phyloP scores from a whole-genome alignment of 2,329 filamentous ascomycete genomes.

The Neurospora crassa region DNA sequence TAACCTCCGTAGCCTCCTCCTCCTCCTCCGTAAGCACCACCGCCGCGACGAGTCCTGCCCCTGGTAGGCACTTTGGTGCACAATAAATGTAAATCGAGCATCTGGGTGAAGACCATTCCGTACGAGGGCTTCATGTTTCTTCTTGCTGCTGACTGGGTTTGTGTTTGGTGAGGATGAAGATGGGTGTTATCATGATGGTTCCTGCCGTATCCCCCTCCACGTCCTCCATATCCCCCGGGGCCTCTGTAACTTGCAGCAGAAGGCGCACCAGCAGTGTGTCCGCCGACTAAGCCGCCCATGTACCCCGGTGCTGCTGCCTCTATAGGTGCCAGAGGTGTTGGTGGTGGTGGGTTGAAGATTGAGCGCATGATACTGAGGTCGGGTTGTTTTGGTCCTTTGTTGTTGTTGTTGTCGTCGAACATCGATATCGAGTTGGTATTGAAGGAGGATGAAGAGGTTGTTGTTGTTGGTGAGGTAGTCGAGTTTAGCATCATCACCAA shows the following conservation, averaged over 20 bases:
- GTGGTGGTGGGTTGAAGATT: slow-evolving; percentile 33
- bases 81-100: slow-evolving; percentile 46
- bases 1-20: slow-evolving; percentile 6
- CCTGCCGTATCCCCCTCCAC: background rate
- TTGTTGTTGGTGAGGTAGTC: slow-evolving; percentile 24
- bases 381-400: slow-evolving; percentile 15
- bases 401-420: background rate
- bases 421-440: background rate
- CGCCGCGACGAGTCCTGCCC: slow-evolving; percentile 26
- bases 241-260: background rate
- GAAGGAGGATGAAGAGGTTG: background rate
- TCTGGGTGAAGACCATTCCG: slow-evolving; percentile 43
- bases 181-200: background rate
- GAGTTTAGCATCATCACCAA: slow-evolving; percentile 48
- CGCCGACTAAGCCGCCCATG: background rate
- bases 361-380: slow-evolving; percentile 38
- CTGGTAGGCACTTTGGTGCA: slow-evolving; percentile 36
- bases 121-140: slow-evolving; percentile 41
- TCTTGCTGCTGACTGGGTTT: slow-evolving; percentile 1
- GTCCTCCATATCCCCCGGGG: background rate
- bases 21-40: slow-evolving; percentile 4
- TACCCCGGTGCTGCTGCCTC: background rate
- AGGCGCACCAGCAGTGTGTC: background rate
- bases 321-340: slow-evolving; percentile 8
- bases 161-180: background rate